Percentiles rank a stretch among this genome's conserved stretches.
These are phyloP conservation scores for Paramecium pentaurelia DNA, from an alignment of 73 alveolate genomes.

Conservation along the genomic window DNA sequence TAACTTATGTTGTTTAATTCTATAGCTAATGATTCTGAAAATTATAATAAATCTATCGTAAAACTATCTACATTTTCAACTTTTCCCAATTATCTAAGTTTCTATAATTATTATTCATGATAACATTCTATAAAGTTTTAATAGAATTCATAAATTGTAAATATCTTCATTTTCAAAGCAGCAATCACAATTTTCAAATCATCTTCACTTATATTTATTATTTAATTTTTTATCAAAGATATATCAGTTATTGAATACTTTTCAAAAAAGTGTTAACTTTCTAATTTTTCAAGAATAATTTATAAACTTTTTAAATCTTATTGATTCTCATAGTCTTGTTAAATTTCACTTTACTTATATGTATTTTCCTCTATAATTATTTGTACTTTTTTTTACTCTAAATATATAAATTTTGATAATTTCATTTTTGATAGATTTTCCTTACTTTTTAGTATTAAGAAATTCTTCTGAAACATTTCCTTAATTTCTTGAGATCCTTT, in stretches of 20 bases:
- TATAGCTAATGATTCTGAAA: neutral
- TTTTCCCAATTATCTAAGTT: neutral
- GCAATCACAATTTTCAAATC: neutral
- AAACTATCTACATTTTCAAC: neutral
- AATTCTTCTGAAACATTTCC: neutral
- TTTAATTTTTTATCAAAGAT: neutral
- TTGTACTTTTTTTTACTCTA: neutral
- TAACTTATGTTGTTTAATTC: neutral
- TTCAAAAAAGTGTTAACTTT: neutral
- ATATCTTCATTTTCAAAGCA: neutral
- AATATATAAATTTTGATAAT: neutral
- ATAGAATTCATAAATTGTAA: neutral
- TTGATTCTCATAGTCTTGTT: too few relatives aligned
- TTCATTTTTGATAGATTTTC: neutral
- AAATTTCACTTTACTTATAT: too few relatives aligned
- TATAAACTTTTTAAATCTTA: too few relatives aligned
- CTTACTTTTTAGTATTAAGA: neutral
- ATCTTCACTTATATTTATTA: neutral
- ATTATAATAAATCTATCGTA: neutral
- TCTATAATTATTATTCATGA: neutral
- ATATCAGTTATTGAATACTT: neutral
- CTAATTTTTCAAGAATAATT: too few relatives aligned
- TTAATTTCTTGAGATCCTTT: neutral
- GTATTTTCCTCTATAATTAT: too few relatives aligned
- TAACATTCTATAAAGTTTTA: neutral